These are phyloP conservation scores for Cladophialophora bantiana DNA, from an alignment of 2,329 filamentous ascomycete genomes.

Conservation along the genomic window DNA sequence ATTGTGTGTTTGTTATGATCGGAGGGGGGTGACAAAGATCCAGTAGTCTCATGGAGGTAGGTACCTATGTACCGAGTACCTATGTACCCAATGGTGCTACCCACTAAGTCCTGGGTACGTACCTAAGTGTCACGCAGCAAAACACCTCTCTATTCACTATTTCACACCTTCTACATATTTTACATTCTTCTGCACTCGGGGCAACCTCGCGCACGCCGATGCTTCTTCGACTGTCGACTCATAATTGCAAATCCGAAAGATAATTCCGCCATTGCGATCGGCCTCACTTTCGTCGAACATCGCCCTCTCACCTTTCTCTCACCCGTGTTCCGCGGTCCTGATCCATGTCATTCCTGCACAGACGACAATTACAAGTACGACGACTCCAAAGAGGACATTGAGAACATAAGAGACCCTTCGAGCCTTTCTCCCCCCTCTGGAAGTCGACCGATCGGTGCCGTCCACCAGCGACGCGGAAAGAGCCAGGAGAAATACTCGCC, in stretches of 20 bases:
- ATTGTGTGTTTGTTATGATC: conserved; percentile 2
- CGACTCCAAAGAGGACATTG: background rate
- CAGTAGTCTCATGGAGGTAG: background rate
- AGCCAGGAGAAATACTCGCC: background rate
- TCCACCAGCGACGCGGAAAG: background rate
- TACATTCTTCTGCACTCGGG: background rate
- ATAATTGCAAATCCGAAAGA: background rate
- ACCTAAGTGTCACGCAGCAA: too few relatives aligned
- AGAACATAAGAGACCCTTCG: background rate
- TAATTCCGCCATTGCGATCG: conserved; percentile 1
- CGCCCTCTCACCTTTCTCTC: background rate
- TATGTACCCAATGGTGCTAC: too few relatives aligned
- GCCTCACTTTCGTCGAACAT: background rate
- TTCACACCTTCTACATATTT: background rate
- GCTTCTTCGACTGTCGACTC: background rate
- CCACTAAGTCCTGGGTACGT: too few relatives aligned
- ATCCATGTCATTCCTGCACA: background rate
- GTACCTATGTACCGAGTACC: too few relatives aligned
- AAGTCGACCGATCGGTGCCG: background rate
- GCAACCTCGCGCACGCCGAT: background rate
- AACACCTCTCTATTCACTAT: background rate
- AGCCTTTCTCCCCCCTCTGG: background rate
- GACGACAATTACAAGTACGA: background rate
- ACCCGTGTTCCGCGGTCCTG: background rate
- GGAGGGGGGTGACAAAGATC: background rate